Percentiles rank a stretch among this genome's conserved stretches.
phyloP scores from a whole-genome alignment of 2,329 filamentous ascomycete species.

The Fonsecaea monophora region DNA sequence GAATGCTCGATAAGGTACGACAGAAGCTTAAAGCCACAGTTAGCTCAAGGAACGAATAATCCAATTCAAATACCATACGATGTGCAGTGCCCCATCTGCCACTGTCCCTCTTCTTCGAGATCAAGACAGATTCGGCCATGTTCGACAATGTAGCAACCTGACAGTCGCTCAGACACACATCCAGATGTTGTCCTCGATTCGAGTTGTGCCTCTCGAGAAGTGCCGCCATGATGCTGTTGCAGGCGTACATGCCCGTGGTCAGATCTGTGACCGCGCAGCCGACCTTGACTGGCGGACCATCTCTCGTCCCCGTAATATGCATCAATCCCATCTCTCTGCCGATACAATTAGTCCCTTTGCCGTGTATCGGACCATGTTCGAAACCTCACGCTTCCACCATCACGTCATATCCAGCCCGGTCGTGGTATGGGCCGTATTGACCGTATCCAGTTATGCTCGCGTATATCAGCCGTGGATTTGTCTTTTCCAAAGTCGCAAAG shows the following conservation, averaged over 20 bases:
- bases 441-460: constrained; percentile 97
- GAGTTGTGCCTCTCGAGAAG: constrained; percentile 74
- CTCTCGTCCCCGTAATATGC: constrained; percentile 92
- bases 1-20: constrained; percentile 92
- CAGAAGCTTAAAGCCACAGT: constrained; percentile 53
- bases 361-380: neutral
- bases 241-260: constrained; percentile 92
- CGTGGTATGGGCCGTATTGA: constrained; percentile 87
- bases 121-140: constrained; percentile 87
- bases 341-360: neutral
- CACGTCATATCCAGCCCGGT: constrained; percentile 93
- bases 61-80: constrained; percentile 59
- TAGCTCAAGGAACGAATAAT: neutral
- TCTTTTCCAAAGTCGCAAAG: constrained; percentile 76
- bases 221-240: constrained; percentile 93
- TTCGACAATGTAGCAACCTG: constrained; percentile 95
- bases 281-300: constrained; percentile 93
- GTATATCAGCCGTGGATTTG: constrained; percentile 88
- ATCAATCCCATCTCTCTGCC: constrained; percentile 83
- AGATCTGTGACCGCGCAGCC: constrained; percentile 96
- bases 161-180: constrained; percentile 89
- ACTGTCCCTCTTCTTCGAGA: constrained; percentile 84
- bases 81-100: constrained; percentile 97
- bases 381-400: constrained; percentile 82
- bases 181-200: constrained; percentile 82